Base-by-base conservation (phyloP, 768 basidiomycete genomes). In the Trametes elegans region DNA sequence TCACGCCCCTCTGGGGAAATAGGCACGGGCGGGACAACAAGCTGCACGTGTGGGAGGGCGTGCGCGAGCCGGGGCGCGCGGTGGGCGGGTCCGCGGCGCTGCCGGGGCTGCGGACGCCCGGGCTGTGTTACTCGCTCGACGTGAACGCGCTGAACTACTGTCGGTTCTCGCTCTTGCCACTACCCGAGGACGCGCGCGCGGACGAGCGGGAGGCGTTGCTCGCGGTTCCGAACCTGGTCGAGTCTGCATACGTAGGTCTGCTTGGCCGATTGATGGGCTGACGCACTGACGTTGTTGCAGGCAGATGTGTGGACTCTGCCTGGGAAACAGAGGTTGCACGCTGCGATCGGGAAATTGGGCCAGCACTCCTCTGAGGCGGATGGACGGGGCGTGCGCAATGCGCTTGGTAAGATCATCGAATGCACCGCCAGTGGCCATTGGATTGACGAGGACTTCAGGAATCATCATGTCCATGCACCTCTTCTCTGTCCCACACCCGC, bases 61-160 rank as follows among this genome's bases (percentile, higher is more conserved):
- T 81, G 38, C 68, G 74, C 7, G 58, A 59, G 36, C 55, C 55
- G 10, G 27, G 35, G 7, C 6, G 28, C 18, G 73, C 83, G 18
- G 78, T 83, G 7, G 80, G 82, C 16, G 76, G 74, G 14, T 82
- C 85, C 3, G 88, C 85, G 2, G 74, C 79, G 0, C 62, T 79
- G 34, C 72, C 79, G 1, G 77, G 74, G 26, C 68, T 80, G 7
- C 74, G 79, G 1, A 70, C 70, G 0, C 88, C 89, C 3, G 55
- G 66, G 7, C 68, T 90, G 3, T 66, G 71, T 10, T 87, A 85
- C 62, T 87, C 88, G 0, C 72, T 98, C 68, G 90, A 93, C 64
- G 85, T 95, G 55, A 99, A 99, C 66, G 86, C 96, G 2, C 77
- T 98, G 51, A 97, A 96, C 65, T 98, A 88, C 68, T 98, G 96